phyloP scores from a whole-genome alignment of 345 rosid species.

The Eutrema heterophyllum region DNA sequence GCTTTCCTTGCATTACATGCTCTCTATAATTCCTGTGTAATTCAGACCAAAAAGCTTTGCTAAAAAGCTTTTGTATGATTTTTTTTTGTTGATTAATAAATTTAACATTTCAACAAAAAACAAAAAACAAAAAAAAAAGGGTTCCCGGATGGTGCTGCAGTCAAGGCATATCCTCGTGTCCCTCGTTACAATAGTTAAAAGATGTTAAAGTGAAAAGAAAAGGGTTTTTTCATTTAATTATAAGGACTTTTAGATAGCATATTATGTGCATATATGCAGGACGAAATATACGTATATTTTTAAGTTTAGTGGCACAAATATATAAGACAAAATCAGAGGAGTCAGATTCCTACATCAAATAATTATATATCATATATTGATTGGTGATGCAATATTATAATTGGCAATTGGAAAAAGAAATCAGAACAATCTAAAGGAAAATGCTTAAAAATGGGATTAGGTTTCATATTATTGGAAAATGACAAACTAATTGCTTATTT shows the following conservation, averaged over 20 bases:
- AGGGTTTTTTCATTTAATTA: neutral
- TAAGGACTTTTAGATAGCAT: constrained; percentile 1
- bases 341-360: constrained; percentile 22
- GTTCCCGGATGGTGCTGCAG: neutral
- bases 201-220: neutral
- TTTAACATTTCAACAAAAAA: too few species aligned
- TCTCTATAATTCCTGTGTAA: too few species aligned
- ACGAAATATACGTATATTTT: constrained; percentile 1
- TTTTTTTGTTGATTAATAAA: too few species aligned
- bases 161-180: constrained; percentile 6
- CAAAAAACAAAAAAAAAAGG: too few species aligned
- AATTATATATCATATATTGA: neutral
- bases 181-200: neutral
- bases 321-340: constrained; percentile 12
- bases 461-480: constrained; percentile 5
- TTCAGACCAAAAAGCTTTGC: too few species aligned
- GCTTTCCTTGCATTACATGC: too few species aligned
- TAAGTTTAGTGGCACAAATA: constrained; percentile 5
- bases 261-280: neutral
- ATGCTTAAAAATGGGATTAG: constrained; percentile 3
- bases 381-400: neutral
- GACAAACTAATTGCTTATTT: neutral
- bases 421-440: neutral
- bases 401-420: neutral
- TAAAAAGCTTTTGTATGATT: too few species aligned